These are phyloP conservation scores for Ophiorrhiza pumila DNA, from an alignment of 257 asterid species.

Conservation along the genomic window DNA sequence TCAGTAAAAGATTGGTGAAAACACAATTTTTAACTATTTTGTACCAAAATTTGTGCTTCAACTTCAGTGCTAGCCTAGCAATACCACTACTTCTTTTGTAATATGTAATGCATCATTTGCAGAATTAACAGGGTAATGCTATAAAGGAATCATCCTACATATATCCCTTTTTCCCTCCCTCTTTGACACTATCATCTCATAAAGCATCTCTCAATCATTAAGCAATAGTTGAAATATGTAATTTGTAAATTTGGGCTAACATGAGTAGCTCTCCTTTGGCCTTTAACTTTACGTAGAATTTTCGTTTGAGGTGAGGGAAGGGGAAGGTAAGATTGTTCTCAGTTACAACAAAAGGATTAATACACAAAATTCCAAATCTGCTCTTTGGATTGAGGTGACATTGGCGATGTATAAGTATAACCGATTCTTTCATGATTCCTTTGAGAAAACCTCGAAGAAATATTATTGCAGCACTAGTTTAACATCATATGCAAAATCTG, in stretches of 20 bases:
- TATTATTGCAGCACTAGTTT: background rate
- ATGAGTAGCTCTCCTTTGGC: background rate
- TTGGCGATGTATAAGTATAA: no score
- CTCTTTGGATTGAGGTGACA: no score
- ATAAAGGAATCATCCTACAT: background rate
- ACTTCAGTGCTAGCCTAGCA: background rate
- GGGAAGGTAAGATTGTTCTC: background rate
- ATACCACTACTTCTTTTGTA: background rate
- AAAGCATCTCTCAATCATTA: no score
- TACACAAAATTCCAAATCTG: no score
- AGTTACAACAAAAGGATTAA: background rate
- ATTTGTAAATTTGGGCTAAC: background rate
- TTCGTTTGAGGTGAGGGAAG: background rate
- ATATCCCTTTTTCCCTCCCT: no score
- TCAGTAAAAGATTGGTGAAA: background rate
- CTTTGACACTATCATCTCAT: no score
- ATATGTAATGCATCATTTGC: background rate
- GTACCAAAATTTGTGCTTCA: background rate
- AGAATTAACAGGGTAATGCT: background rate
- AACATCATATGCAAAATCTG: background rate
- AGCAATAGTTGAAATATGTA: no score
- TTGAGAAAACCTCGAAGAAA: background rate
- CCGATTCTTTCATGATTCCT: background rate
- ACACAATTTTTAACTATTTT: background rate
- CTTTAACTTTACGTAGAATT: background rate